These are phyloP conservation scores for Santalum album DNA, from an alignment of 164 flowering plant species.

Conservation along the genomic window DNA sequence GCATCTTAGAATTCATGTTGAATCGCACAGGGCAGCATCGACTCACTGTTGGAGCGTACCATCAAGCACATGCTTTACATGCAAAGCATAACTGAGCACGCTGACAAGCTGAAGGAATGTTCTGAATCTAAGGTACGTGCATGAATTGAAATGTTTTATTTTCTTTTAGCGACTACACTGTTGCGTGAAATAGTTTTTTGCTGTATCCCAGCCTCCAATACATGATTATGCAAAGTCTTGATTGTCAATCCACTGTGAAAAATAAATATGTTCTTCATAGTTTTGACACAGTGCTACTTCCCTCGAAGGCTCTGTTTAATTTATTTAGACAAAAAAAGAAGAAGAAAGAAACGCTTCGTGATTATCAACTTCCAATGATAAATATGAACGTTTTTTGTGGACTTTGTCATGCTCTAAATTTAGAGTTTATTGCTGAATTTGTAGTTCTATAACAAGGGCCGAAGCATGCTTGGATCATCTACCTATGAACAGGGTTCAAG, in stretches of 20 bases:
- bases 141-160: neutral
- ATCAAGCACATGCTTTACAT: constrained; percentile 78
- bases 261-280: too few relatives aligned
- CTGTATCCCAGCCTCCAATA: too few relatives aligned
- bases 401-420: neutral
- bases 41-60: constrained; percentile 69
- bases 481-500: constrained; percentile 68
- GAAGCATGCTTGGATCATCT: constrained; percentile 24
- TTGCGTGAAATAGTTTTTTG: neutral
- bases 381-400: too few relatives aligned
- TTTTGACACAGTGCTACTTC: too few relatives aligned
- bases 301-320: too few relatives aligned
- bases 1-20: constrained; percentile 5
- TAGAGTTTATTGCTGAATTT: constrained; percentile 7
- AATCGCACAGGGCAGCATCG: constrained; percentile 71
- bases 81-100: constrained; percentile 58
- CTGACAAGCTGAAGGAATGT: constrained; percentile 52
- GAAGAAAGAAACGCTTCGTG: too few relatives aligned
- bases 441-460: constrained; percentile 44
- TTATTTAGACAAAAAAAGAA: too few relatives aligned
- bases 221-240: too few relatives aligned
- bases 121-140: constrained; percentile 44
- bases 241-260: too few relatives aligned
- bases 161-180: neutral
- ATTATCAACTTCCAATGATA: too few relatives aligned